Evolutionary conservation across 2,329 filamentous ascomycete species (phyloP).

Genomic region (Fusarium zealandicum): DNA sequence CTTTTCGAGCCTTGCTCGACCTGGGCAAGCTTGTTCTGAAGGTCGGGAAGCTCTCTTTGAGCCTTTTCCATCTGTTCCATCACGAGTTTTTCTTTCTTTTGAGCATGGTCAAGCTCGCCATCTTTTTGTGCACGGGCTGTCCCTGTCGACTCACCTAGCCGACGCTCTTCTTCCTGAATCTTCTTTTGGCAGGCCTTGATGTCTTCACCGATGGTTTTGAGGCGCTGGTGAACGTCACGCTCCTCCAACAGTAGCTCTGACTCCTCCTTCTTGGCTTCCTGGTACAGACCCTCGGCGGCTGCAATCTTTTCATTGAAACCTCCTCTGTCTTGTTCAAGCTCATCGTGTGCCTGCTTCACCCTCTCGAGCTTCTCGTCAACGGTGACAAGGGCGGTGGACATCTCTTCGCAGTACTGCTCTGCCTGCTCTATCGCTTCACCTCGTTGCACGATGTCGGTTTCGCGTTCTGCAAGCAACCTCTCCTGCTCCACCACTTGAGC

Average conservation of each 20-base stretch:
- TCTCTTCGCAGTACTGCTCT: slow-evolving; percentile 46
- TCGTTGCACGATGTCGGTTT: slow-evolving; percentile 39
- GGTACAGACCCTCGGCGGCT: slow-evolving; percentile 59
- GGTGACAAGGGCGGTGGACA: slow-evolving; percentile 58
- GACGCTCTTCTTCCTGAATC: slow-evolving; percentile 63
- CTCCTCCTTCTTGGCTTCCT: slow-evolving; percentile 61
- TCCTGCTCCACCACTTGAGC: slow-evolving; percentile 83
- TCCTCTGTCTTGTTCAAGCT: slow-evolving; percentile 56
- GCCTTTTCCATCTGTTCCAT: slow-evolving; percentile 40
- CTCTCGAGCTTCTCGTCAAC: slow-evolving; percentile 55
- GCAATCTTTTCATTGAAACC: slow-evolving; percentile 50
- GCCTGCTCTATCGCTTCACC: slow-evolving; percentile 39
- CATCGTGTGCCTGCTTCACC: slow-evolving; percentile 50
- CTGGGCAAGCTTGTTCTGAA: slow-evolving; percentile 46
- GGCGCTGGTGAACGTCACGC: slow-evolving; percentile 66
- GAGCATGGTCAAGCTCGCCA: slow-evolving; percentile 55
- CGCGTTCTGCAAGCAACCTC: slow-evolving; percentile 51
- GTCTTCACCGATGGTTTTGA: slow-evolving; percentile 61
- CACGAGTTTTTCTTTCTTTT: slow-evolving; percentile 38
- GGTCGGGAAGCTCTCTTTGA: slow-evolving; percentile 43
- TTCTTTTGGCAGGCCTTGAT: slow-evolving; percentile 55
- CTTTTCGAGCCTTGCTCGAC: slow-evolving; percentile 44
- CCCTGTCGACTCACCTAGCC: slow-evolving; percentile 73
- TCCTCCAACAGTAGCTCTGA: slow-evolving; percentile 67
- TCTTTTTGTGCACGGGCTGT: slow-evolving; percentile 70